Base-by-base conservation (phyloP, 2,329 filamentous ascomycete genomes). In the Apiospora aurea region DNA sequence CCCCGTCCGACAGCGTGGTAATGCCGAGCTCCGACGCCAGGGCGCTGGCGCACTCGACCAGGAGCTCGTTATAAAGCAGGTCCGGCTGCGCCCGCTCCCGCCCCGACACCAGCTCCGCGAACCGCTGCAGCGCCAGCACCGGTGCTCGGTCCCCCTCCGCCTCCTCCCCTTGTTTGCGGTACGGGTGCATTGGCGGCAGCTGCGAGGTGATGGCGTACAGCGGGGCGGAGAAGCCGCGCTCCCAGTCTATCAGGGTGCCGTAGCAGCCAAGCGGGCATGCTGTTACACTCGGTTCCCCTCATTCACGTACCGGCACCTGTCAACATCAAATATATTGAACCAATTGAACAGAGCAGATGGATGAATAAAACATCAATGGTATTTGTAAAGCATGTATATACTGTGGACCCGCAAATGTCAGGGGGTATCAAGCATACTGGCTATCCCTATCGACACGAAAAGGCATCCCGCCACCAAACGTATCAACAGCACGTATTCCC, bases 191-290 rank as follows among this genome's bases (percentile, higher is more conserved):
- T 24, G 79, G 77, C 10, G 80, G 67, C n/a, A 61, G 53, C 53
- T 61, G 53, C 1, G 84, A 77, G 41, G 89, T 81, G 16, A 88
- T 77, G 0, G 88, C 86, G 46, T 81, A 75, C 1, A 94, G 85
- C 5, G 87, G 85, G 1, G 81, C 74, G 70, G 87, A 80, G 71
- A 94, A 87, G 73, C 92, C 92, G 24, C 82, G 80, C 80, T 94
- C 91, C 91, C 92, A 94, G 83, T 95, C 92, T 73, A 95, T 89
- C 1, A 95, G 86, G 0, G 93, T 95, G 78, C 92, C 92, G 80
- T 93, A 95, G 83, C 93, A 90, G 81, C 95, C 93, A 81, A 95
- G n/a, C n/a, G n/a, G 2, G 18, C 21, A 49, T 49, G 7, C 8
- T n/a, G 46, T n/a, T 7, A 8, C 8, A n/a, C 7, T 18, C 21